Base-by-base conservation (phyloP, 139 green algal genomes). In the Astrephomene gubernaculifera region DNA sequence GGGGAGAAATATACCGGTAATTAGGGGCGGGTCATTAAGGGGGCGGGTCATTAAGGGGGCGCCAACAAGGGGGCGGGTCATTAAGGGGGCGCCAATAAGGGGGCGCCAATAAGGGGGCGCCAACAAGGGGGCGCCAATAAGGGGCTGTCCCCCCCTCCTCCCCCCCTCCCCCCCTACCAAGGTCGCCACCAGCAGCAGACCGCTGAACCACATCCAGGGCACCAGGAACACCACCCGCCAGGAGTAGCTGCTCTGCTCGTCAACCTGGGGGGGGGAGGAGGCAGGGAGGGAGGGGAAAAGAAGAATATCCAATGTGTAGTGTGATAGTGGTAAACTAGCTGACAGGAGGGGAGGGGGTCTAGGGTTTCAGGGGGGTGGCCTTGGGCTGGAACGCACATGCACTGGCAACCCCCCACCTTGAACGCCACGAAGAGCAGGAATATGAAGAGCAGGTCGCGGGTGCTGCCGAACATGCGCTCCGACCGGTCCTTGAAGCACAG, bases 221-320 rank as follows among this genome's bases (percentile, higher is more conserved):
- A 95, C 85, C 45, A 95, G 87, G 84, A 95, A 94, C 44, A 93
- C 88, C 27, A 95, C 53, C 27, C 72, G 78, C 92, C 92, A 95
- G 12, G 89, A 90, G 72, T 89, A 92, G 61, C 14, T 60, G 52
- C 70, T 89, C 38, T 85, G 17, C 4, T 86, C 80, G 65, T 95
- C 92, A 74, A 95, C 81, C 87, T 91, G 79, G 53, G 22, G 54
- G 36, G 35, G 69, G 69, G 25, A 52, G n/a, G 63, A 31, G 63
- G n/a, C n/a, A n/a, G n/a, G n/a, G n/a, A n/a, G n/a, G n/a, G n/a
- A n/a, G n/a, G n/a, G n/a, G n/a, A n/a, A n/a, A n/a, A n/a, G n/a
- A n/a, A n/a, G n/a, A n/a, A n/a, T n/a, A n/a, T n/a, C n/a, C n/a
- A n/a, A n/a, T n/a, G n/a, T n/a, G n/a, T n/a, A n/a, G n/a, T n/a